Evolutionary conservation across 148 eudicot genomes (phyloP).

Genomic region (Camellia sinensis): DNA sequence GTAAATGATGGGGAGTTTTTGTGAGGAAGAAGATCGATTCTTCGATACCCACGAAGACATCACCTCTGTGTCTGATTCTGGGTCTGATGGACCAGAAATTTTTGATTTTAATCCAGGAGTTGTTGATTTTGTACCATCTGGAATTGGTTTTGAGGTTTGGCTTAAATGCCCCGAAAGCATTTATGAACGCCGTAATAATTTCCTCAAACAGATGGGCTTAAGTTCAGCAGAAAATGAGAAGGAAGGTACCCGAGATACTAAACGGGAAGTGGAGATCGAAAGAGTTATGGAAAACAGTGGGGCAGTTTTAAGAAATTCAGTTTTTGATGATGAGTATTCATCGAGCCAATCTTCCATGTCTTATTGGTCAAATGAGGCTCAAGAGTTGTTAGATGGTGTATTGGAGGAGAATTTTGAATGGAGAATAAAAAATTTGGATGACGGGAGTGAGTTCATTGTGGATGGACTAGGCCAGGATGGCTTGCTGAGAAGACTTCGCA

Average conservation of each 20-base stretch:
- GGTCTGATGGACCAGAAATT: conserved; percentile 9
- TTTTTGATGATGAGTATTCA: conserved; percentile 35
- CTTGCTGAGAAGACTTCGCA: conserved; percentile 10
- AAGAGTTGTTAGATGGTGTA: conserved; percentile 18
- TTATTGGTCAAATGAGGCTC: conserved; percentile 31
- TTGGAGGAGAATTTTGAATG: conserved; percentile 7
- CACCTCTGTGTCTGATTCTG: conserved; percentile 18
- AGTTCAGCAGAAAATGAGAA: conserved; percentile 26
- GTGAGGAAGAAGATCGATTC: conserved; percentile 48
- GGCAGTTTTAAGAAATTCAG: conserved; percentile 28
- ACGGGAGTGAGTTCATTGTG: conserved; percentile 24
- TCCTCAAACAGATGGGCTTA: conserved; percentile 55
- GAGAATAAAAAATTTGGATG: conserved; percentile 16
- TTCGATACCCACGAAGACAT: conserved; percentile 68
- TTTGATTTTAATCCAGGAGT: conserved; percentile 6
- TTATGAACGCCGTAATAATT: conserved; percentile 54
- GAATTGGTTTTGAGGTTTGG: conserved; percentile 58
- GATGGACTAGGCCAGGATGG: conserved; percentile 18
- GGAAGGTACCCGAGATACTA: conserved; percentile 20
- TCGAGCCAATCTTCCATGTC: conserved; percentile 43
- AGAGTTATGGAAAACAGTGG: conserved; percentile 34
- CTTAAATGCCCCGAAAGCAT: conserved; percentile 53
- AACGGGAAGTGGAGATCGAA: conserved; percentile 25
- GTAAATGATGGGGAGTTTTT: conserved; percentile 45
- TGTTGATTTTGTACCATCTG: conserved; percentile 21